Conservation (phyloP, 1,284 basidiomycete species). For the Boletus mariae region DNA sequence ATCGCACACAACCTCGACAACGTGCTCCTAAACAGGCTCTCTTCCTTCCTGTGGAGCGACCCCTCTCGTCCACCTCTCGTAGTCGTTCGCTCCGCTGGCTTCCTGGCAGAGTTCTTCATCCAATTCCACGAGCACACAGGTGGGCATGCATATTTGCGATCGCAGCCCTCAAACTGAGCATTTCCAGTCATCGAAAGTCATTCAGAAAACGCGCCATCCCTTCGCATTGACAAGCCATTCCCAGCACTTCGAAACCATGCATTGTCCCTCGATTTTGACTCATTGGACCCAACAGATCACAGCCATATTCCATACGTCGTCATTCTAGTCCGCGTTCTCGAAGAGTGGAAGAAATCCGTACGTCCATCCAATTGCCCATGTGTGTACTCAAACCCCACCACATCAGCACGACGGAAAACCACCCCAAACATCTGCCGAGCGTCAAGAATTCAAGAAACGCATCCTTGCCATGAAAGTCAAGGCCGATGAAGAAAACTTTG, state of each 20-base stretch:
- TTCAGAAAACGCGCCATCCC: slow-evolving; percentile 77
- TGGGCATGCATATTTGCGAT: slow-evolving; percentile 37
- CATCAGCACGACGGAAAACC: slow-evolving; percentile 59
- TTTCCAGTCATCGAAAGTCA: slow-evolving; percentile 86
- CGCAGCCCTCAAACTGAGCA: slow-evolving; percentile 6
- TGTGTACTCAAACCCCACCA: background rate
- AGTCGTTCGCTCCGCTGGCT: slow-evolving; percentile 78
- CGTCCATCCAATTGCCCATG: slow-evolving; percentile 21
- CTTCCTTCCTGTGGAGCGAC: slow-evolving; percentile 67
- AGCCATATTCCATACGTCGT: slow-evolving; percentile 85
- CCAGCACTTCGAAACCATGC: slow-evolving; percentile 74
- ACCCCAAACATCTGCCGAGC: slow-evolving; percentile 67
- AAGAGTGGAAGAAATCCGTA: slow-evolving; percentile 76
- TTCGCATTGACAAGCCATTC: slow-evolving; percentile 89
- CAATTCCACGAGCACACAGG: slow-evolving; percentile 85
- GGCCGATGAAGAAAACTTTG: slow-evolving; percentile 92
- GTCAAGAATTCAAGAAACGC: slow-evolving; percentile 72
- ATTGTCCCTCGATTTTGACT: slow-evolving; percentile 63
- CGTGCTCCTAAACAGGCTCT: slow-evolving; percentile 53
- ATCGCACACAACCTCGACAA: slow-evolving; percentile 79
- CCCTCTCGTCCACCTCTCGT: slow-evolving; percentile 62
- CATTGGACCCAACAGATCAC: slow-evolving; percentile 83
- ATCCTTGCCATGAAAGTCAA: slow-evolving; percentile 64
- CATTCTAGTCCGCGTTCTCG: slow-evolving; percentile 79
- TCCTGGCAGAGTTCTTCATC: slow-evolving; percentile 83